phyloP scores from a whole-genome alignment of 345 rosid genomes.

The Microcos paniculata region DNA sequence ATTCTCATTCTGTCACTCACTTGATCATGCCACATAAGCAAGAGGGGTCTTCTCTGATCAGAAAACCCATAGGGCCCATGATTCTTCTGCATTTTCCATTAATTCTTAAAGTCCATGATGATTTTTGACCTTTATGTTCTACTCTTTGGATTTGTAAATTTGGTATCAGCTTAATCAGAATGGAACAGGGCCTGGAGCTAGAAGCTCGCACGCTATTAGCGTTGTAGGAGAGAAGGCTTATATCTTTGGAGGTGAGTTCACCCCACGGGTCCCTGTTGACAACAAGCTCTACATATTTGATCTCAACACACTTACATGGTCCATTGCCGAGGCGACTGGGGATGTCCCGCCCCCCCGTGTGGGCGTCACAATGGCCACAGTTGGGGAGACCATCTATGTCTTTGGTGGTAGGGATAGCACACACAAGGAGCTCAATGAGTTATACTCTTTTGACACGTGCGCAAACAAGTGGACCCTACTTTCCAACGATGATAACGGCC shows the following conservation, averaged over 20 bases:
- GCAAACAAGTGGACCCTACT: conserved; percentile 63
- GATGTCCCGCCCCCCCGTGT: conserved; percentile 86
- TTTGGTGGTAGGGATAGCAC: conserved; percentile 78
- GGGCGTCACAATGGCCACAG: conserved; percentile 81
- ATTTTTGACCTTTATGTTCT: background rate
- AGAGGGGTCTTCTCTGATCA: background rate
- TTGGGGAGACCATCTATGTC: conserved; percentile 53
- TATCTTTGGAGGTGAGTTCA: conserved; percentile 79
- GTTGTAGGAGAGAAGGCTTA: conserved; percentile 62
- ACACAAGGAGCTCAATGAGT: conserved; percentile 77
- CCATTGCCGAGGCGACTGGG: conserved; percentile 54
- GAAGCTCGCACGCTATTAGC: conserved; percentile 90
- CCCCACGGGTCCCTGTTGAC: conserved; percentile 88
- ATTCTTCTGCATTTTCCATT: background rate
- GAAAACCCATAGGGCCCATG: background rate
- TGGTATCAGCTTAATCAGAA: conserved; percentile 63
- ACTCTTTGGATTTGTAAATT: background rate
- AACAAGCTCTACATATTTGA: conserved; percentile 72
- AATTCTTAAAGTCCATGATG: background rate
- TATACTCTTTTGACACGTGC: conserved; percentile 63
- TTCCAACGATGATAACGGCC: conserved; percentile 53
- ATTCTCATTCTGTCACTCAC: background rate
- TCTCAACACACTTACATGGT: conserved; percentile 60
- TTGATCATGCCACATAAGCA: background rate
- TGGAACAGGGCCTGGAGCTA: conserved; percentile 79